Evolutionary conservation across 2,329 filamentous ascomycete species (phyloP), one percentile per base, ranked within the genome.

Genomic region (Sclerotinia trifoliorum): DNA sequence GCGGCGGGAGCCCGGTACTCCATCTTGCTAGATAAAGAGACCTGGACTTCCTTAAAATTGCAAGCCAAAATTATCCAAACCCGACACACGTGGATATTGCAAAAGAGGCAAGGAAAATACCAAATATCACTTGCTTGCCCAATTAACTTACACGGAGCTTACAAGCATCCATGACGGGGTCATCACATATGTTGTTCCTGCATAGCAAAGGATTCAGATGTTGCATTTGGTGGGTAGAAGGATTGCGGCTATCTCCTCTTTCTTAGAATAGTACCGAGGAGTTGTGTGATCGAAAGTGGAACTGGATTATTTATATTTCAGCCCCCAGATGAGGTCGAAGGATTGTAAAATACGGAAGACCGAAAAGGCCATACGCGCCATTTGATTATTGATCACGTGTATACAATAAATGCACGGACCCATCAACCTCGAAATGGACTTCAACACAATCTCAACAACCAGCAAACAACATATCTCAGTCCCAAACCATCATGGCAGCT

Each of bases 201-300:
- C 65, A 67, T 67, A 26, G 21, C 46, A 52, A 35, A 67, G 65
- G 65, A 67, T 67, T 42, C 15, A 6, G 49, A 39, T 19, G 39
- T 58, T 66, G 15, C 29, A 58, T 58, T 24, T 21, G 44, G 11
- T 24, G 29, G 48, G 29, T 66, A 49, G 52, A 58, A 67, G 65
- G 65, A 67, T 67, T 32, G 44, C 35, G 60, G 26, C 60, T 48
- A 56, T 17, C 48, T 62, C 39, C 42, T 62, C 29, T 7, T 44
- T 62, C 57, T 67, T 67, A 63, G 49, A 63, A 67, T 67, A 63
- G 55, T 42, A 60, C 10, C 46, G n/a, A 44, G 65, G 24, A 13
- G 46, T 62, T 29, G 21, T 48, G 26, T 46, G 35, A 24, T 51
- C 21, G 29, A 39, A 26, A 51, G 29, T 39, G 46, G 60, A 62